Evolutionary conservation across 106 monocot species (phyloP), one percentile per base, ranked within the genome.

Genomic region (Gastrodia elata): DNA sequence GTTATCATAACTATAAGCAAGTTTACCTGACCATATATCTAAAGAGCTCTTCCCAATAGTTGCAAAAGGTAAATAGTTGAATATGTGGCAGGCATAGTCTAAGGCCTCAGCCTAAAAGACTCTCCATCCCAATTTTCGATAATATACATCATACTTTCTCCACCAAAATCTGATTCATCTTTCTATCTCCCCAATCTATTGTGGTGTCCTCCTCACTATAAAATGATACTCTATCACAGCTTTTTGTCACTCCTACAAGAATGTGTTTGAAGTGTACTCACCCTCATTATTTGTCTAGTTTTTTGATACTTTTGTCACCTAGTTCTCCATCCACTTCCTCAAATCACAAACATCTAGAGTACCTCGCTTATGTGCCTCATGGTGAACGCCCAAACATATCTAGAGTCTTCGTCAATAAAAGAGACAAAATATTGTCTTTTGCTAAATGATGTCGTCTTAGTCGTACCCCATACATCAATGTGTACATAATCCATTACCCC

Each of bases 351-450:
- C 6, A 59, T 59, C 18, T 59, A 25, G 0, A 65, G 15, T 6
- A 65, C 30, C 33, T 65, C 0, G 28, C 15, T 65, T 6, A 30
- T 65, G 10, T 65, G 65, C 25, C 33, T 65, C 65, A 65, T 65
- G 32, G 15, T 65, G 65, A 30, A 65, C 65, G 33, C 65, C 65
- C 65, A 65, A 26, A 65, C 65, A 1, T 33, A 28, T 28, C 65
- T 65, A 5, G 30, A 65, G 33, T 65, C 27, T 9, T 27, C 65
- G 33, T 65, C 25, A 26, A 33, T 65, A 32, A 65, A 65, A 4
- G 27, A 65, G 65, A 65, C 65, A 65, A 65, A 28, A 65, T 65
- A 65, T 65, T 32, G 0, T 28, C 32, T 0, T 32, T 32, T 32
- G 32, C 0, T 28, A 32, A 65, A 65, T 7, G 65, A 65, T 65